A percentile compares a stretch with the other conserved stretches of the same genome.
phyloP scores from a whole-genome alignment of 2,329 filamentous ascomycete species.

The Fusarium sp. region DNA sequence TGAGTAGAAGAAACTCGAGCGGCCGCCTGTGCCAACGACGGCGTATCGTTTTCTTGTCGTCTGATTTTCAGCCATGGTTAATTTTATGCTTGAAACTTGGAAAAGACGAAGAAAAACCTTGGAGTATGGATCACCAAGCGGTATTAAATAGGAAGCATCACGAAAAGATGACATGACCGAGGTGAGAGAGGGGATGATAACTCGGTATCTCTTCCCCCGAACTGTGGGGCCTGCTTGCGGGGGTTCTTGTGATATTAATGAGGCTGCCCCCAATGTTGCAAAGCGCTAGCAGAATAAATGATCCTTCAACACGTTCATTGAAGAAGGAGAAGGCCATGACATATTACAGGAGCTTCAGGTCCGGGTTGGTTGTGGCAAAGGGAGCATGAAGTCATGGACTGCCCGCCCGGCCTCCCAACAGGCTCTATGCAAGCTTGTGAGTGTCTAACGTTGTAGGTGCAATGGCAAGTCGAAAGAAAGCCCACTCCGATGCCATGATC shows the following conservation, averaged over 20 bases:
- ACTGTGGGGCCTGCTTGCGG: slow-evolving; percentile 20
- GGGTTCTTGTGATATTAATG: slow-evolving; percentile 3
- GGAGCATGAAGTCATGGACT: too few relatives aligned
- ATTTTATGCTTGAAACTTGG: neutral
- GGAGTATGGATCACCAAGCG: neutral
- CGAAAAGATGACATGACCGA: neutral
- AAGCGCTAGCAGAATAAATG: neutral
- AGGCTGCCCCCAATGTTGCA: neutral
- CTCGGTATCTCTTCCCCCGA: slow-evolving; percentile 34
- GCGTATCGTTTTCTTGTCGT: slow-evolving; percentile 61
- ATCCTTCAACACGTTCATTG: neutral
- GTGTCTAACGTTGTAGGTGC: too few relatives aligned
- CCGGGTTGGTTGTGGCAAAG: neutral
- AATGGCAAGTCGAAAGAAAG: too few relatives aligned
- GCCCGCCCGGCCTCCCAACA: too few relatives aligned
- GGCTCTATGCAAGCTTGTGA: too few relatives aligned
- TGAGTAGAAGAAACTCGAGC: slow-evolving; percentile 71
- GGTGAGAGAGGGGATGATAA: slow-evolving; percentile 11
- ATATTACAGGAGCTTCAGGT: neutral
- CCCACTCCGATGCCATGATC: too few relatives aligned
- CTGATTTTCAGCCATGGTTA: slow-evolving; percentile 22
- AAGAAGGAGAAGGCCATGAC: neutral
- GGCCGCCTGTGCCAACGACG: slow-evolving; percentile 69
- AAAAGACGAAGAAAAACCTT: neutral
- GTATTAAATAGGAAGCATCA: slow-evolving; percentile 9